Base-by-base conservation (phyloP, 2,329 filamentous ascomycete species). In the Sclerotinia nivalis region DNA sequence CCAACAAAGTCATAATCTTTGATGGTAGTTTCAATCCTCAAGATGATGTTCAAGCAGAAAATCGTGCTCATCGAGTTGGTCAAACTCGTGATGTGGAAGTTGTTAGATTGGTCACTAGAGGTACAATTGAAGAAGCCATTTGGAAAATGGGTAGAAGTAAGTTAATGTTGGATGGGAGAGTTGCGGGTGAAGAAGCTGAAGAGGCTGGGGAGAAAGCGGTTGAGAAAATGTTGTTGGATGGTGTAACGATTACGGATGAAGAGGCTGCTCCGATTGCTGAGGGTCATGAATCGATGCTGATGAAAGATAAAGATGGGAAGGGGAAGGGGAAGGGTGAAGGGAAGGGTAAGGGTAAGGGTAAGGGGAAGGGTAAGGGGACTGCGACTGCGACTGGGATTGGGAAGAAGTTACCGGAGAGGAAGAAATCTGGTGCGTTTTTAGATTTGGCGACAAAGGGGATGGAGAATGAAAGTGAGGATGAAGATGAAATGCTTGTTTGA, bases 1-100 rank as follows among this genome's bases (percentile, higher is more conserved):
- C 96, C 6, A 98, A 98, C 83, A 98, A 97, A 81, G 95, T 99
- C 75, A 88, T 99, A 80, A 96, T 99, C 77, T 97, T 98, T 79
- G 96, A 99, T 80, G 91, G 92, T 73, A 93, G 90, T n/a, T 97
- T 97, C 82, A 99, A 99, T 76, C 96, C 96, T 0, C 96, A 99
- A 78, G 95, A 98, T 75, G 96, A 99, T 78, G 89, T 97, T n/a
- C 96, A 99, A 80, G 96, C 96, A 0, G 96, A 98, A 83, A 98
- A 99, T 79, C 90, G 96, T 25, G 96, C 96, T 0, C 96, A 99
- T 81, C 91, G 96, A 20, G 92, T 99, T 12, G 96, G 96, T 0
- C 96, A 99, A 83, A 94, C 88, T 43, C 85, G 92, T 22, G 91
- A 95, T 49, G 96, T 99, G 1, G 95, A 99, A 78, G 91, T 99